Percentiles rank a stretch among this genome's conserved stretches.
Conservation (phyloP, 805 yeast genomes). For the Kodamaea sagamina region DNA sequence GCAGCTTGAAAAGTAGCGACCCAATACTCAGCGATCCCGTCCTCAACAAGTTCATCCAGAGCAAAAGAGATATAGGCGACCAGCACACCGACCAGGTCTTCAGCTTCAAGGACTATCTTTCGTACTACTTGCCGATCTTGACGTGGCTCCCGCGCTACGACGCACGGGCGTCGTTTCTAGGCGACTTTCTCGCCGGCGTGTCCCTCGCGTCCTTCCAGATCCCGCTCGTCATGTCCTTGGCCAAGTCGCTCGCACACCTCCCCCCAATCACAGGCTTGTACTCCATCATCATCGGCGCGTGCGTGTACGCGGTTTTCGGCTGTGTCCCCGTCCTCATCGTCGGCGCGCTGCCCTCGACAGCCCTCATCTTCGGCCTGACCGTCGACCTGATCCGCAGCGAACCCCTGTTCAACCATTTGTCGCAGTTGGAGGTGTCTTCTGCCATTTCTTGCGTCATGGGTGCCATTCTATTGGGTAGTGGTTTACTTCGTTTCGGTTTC, state of each 20-base stretch:
- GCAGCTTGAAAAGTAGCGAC: slow-evolving; percentile 17
- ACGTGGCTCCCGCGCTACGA: slow-evolving; percentile 34
- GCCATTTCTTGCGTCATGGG: slow-evolving; percentile 21
- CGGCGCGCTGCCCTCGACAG: slow-evolving; percentile 89
- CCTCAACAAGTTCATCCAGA: slow-evolving; percentile 16
- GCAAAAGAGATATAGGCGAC: slow-evolving; percentile 14
- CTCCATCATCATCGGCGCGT: slow-evolving; percentile 75
- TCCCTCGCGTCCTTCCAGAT: slow-evolving; percentile 38
- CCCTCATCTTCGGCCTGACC: slow-evolving; percentile 79
- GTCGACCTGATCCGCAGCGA: slow-evolving; percentile 43
- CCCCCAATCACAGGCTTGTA: slow-evolving; percentile 80
- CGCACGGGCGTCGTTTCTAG: slow-evolving; percentile 18
- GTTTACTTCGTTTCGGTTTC: slow-evolving; percentile 77
- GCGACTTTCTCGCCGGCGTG: slow-evolving; percentile 36
- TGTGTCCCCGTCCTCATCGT: slow-evolving; percentile 88
- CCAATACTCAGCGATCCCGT: slow-evolving; percentile 19
- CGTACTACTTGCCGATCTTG: slow-evolving; percentile 35
- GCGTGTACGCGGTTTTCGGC: slow-evolving; percentile 76
- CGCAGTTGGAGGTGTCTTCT: slow-evolving; percentile 28
- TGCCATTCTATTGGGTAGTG: slow-evolving; percentile 23
- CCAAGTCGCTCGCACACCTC: slow-evolving; percentile 80
- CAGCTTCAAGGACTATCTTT: slow-evolving; percentile 28
- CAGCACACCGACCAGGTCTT: slow-evolving; percentile 13
- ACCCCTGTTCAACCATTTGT: slow-evolving; percentile 46
- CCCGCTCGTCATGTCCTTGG: slow-evolving; percentile 62